A percentile compares a stretch with the other conserved stretches of the same genome.
These are phyloP conservation scores for Naganishia liquefaciens DNA, from an alignment of 1,284 basidiomycete species.

Conservation along the genomic window DNA sequence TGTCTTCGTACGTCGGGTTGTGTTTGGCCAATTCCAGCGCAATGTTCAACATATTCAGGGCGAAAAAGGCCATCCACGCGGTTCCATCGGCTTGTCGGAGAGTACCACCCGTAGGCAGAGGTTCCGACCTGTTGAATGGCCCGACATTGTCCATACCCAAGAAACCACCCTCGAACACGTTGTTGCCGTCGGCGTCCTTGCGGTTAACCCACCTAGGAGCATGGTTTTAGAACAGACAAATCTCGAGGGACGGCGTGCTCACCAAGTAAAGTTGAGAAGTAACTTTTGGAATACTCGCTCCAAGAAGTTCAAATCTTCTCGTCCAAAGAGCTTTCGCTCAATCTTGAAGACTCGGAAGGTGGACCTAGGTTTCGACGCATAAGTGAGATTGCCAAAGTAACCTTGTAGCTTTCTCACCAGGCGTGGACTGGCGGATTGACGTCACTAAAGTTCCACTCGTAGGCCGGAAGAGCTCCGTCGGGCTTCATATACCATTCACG, in stretches of 20 bases:
- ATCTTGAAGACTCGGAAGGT: constrained; percentile 98
- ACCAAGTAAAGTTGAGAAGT: constrained; percentile 92
- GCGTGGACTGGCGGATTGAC: constrained; percentile 98
- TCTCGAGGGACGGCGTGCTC: background rate
- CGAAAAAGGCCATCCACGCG: constrained; percentile 99
- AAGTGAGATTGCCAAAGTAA: background rate
- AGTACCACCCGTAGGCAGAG: constrained; percentile 84
- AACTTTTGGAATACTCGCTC: constrained; percentile 98
- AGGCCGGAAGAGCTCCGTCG: constrained; percentile 95
- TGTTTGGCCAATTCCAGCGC: constrained; percentile 97
- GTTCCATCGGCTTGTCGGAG: constrained; percentile 97
- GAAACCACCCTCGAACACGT: constrained; percentile 98
- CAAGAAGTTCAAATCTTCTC: constrained; percentile 86
- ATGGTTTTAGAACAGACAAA: constrained; percentile 55
- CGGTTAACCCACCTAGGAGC: constrained; percentile 80
- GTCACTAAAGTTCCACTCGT: constrained; percentile 98
- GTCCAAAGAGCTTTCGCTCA: constrained; percentile 88
- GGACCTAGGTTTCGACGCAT: constrained; percentile 62
- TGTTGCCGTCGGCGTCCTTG: constrained; percentile 90
- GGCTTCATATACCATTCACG: constrained; percentile 98
- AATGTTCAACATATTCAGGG: constrained; percentile 96
- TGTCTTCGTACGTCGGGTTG: constrained; percentile 96
- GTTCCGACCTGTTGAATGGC: constrained; percentile 96
- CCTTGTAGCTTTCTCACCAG: constrained; percentile 61
- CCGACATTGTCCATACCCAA: constrained; percentile 97